Conservation (phyloP, 352 stramenopile genomes). For the Phytophthora parvispora region DNA sequence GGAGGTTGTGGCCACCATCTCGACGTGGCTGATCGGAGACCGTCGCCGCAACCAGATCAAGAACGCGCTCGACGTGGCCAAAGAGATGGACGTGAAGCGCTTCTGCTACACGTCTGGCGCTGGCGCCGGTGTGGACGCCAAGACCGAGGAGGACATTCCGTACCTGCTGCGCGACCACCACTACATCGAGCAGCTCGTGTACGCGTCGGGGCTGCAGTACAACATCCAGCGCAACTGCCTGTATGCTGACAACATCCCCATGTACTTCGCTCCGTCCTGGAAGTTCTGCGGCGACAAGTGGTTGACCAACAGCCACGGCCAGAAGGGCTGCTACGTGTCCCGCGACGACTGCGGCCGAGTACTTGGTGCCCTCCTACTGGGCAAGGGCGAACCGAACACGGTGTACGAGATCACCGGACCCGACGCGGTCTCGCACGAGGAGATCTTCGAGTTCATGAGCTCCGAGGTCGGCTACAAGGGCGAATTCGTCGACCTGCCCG, state of each 20-base stretch:
- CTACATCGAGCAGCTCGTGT: constrained; percentile 33
- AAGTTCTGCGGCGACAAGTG: constrained; percentile 37
- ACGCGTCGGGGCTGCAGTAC: constrained; percentile 30
- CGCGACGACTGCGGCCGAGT: constrained; percentile 22
- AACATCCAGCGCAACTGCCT: constrained; percentile 39
- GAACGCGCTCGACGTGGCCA: constrained; percentile 26
- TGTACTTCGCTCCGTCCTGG: constrained; percentile 36
- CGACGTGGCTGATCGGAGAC: constrained; percentile 39
- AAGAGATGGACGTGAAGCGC: constrained; percentile 27
- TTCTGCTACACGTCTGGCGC: constrained; percentile 32
- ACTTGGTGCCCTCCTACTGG: constrained; percentile 3
- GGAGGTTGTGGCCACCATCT: constrained; percentile 28
- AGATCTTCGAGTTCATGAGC: constrained; percentile 21
- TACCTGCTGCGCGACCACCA: constrained; percentile 33
- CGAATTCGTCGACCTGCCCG: constrained; percentile 14
- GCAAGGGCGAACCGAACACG: constrained; percentile 17
- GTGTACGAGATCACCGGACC: constrained; percentile 21
- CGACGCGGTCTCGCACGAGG: constrained; percentile 14
- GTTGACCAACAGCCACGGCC: constrained; percentile 29
- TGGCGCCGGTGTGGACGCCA: constrained; percentile 21
- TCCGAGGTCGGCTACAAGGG: constrained; percentile 12
- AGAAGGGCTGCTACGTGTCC: constrained; percentile 20
- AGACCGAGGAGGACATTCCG: constrained; percentile 33
- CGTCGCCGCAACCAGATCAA: constrained; percentile 33
- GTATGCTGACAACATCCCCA: constrained; percentile 37